A percentile compares a stretch with the other conserved stretches of the same genome.
phyloP scores from a whole-genome alignment of 2,329 filamentous ascomycete genomes.

The Lachnellula occidentalis region DNA sequence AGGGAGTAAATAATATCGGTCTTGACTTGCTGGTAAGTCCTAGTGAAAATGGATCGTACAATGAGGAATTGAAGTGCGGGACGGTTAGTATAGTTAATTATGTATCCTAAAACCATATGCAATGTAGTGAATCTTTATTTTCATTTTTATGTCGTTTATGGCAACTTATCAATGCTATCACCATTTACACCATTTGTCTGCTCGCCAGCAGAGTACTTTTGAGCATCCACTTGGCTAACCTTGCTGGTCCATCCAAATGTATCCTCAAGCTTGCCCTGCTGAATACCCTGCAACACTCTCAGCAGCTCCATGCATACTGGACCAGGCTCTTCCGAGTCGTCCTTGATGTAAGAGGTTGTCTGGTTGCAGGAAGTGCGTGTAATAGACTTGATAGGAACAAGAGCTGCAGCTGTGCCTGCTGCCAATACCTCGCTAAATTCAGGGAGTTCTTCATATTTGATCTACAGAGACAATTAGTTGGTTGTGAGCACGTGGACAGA shows the following conservation, averaged over 20 bases:
- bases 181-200: slow-evolving; percentile 20
- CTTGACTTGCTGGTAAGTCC: too few species aligned
- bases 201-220: slow-evolving; percentile 22
- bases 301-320: slow-evolving; percentile 68
- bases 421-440: slow-evolving; percentile 77
- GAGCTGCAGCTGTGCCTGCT: slow-evolving; percentile 82
- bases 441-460: slow-evolving; percentile 55
- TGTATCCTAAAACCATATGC: too few species aligned
- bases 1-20: too few species aligned
- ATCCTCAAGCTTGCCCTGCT: slow-evolving; percentile 75
- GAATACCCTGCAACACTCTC: slow-evolving; percentile 74
- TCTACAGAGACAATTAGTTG: slow-evolving; percentile 37
- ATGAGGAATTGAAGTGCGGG: too few species aligned
- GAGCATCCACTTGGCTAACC: slow-evolving; percentile 26
- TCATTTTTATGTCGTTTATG: not conserved
- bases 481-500: not conserved
- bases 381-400: slow-evolving; percentile 90
- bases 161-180: slow-evolving; percentile 14
- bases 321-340: slow-evolving; percentile 61
- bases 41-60: too few species aligned
- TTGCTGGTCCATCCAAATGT: slow-evolving; percentile 32
- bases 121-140: too few species aligned
- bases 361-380: slow-evolving; percentile 56
- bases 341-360: slow-evolving; percentile 50
- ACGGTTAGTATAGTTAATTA: too few species aligned